Percentiles rank a stretch among this genome's conserved stretches.
phyloP scores from a whole-genome alignment of 163 green algal genomes.

The Coccomyxa subellipsoidea region DNA sequence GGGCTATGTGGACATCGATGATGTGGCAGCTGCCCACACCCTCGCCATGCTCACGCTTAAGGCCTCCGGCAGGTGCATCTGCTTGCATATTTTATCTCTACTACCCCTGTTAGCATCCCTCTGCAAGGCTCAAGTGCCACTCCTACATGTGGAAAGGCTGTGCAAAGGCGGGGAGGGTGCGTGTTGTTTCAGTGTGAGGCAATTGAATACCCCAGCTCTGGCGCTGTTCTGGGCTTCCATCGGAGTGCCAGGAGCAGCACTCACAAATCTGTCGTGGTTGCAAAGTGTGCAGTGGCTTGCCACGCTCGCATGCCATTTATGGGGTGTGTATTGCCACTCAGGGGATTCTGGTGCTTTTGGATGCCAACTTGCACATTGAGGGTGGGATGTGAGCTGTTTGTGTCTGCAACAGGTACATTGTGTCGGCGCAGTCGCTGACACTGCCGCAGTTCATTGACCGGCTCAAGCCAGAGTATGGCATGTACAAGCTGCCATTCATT shows the following conservation, averaged over 20 bases:
- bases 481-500: constrained; percentile 15
- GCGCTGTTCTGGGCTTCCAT: too few species aligned
- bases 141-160: too few species aligned
- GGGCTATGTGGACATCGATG: constrained; percentile 44
- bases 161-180: too few species aligned
- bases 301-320: too few species aligned
- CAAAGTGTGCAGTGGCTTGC: too few species aligned
- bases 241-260: too few species aligned
- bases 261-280: too few species aligned
- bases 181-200: too few species aligned
- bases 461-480: constrained; percentile 17
- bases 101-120: not conserved
- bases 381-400: not conserved
- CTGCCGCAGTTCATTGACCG: not conserved
- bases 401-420: constrained; percentile 18
- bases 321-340: too few species aligned
- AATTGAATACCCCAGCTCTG: too few species aligned
- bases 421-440: not conserved
- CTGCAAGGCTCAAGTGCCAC: not conserved
- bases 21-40: constrained; percentile 49
- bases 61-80: constrained; percentile 35
- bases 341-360: too few species aligned
- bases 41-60: constrained; percentile 32
- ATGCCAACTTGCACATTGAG: too few species aligned
- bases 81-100: not conserved